These are phyloP conservation scores for Leptodermis oblonga DNA, from an alignment of 257 asterid genomes.

Conservation along the genomic window DNA sequence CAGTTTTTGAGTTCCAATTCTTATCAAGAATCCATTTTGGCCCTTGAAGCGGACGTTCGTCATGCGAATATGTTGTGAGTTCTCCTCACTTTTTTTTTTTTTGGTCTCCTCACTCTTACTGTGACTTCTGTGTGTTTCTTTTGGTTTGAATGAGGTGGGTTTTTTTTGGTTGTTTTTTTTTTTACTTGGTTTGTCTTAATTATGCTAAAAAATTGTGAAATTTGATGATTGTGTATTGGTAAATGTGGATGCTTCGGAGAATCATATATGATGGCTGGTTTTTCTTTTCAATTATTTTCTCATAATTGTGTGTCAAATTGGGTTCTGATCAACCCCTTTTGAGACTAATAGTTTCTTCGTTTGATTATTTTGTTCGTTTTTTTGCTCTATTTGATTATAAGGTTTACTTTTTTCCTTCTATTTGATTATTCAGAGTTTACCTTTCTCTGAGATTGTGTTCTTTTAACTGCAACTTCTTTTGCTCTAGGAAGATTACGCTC, in stretches of 20 bases:
- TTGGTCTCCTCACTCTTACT: too few relatives aligned
- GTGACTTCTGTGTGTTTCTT: neutral
- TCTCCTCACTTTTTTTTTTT: too few relatives aligned
- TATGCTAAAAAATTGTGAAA: neutral
- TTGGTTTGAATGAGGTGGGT: neutral
- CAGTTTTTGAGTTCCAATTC: conserved; percentile 41
- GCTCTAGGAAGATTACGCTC: neutral
- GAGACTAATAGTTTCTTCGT: neutral
- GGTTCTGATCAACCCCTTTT: neutral
- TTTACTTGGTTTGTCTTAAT: neutral
- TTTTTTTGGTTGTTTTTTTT: neutral
- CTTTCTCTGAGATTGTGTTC: neutral
- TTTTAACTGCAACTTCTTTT: neutral
- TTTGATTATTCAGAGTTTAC: neutral
- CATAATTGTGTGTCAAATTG: neutral
- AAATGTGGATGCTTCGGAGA: neutral
- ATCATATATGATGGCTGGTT: neutral
- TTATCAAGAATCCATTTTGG: conserved; percentile 43
- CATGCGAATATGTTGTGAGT: conserved; percentile 57
- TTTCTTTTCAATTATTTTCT: neutral
- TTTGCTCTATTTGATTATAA: too few relatives aligned
- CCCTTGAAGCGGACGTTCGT: conserved; percentile 46
- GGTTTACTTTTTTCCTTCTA: neutral
- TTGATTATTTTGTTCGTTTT: neutral
- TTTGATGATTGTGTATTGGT: neutral